Percentiles rank a stretch among this genome's conserved stretches.
These are phyloP conservation scores for Dryadomyces quercus-mongolicae DNA, from an alignment of 2,329 filamentous ascomycete species.

Conservation along the genomic window DNA sequence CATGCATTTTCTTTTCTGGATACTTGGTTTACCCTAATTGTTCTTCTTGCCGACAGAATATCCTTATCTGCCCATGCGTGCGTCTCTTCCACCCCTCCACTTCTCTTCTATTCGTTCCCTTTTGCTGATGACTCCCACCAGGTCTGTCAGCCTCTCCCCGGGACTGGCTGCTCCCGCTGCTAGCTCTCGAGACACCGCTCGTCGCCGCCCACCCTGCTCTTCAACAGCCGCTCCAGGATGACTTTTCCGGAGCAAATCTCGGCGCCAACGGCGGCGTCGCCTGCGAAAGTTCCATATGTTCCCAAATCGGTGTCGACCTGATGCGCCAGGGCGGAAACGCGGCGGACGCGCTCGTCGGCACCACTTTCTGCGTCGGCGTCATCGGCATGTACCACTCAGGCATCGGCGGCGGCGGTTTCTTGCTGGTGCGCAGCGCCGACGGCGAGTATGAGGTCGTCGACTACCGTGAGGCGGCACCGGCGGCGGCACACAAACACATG, in stretches of 20 bases:
- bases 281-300: constrained; percentile 58
- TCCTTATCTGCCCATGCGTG: no score
- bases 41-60: no score
- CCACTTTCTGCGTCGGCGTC: constrained; percentile 63
- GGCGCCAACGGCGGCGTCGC: constrained; percentile 48
- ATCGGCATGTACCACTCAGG: constrained; percentile 70
- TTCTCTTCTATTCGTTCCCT: no score
- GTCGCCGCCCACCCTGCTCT: not conserved
- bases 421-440: constrained; percentile 60
- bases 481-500: constrained; percentile 74
- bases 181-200: not conserved
- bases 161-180: constrained; percentile 3
- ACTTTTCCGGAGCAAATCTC: not conserved
- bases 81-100: no score
- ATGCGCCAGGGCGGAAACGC: constrained; percentile 55
- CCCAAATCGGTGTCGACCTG: constrained; percentile 53
- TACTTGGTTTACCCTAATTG: no score
- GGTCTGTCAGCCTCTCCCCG: not conserved
- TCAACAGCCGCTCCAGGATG: constrained; percentile 6
- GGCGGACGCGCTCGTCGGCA: constrained; percentile 63
- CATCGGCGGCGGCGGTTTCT: constrained; percentile 84
- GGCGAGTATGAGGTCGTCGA: constrained; percentile 81
- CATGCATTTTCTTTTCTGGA: not conserved
- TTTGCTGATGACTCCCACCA: not conserved
- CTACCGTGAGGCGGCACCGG: constrained; percentile 80